Base-by-base conservation (phyloP, 352 stramenopile species). In the Pythium aquatile region DNA sequence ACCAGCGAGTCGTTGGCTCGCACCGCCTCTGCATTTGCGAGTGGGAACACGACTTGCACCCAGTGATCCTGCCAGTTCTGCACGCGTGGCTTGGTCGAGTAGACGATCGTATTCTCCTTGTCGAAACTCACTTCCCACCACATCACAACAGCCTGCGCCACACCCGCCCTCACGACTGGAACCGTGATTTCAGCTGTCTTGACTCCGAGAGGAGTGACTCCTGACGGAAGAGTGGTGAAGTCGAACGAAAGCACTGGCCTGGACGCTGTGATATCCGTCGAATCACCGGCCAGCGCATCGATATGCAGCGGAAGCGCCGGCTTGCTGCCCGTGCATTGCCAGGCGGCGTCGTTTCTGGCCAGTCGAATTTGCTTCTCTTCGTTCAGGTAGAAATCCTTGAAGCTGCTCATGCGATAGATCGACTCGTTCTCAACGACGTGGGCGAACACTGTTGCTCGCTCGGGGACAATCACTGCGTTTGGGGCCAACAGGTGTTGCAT, bases 1-100 rank as follows among this genome's bases (percentile, higher is more conserved):
- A 78, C 35, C 1, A 94, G 28, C 14, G 47, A 17, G 20, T 83
- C 77, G 14, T 47, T 46, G 10, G 17, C 20, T 9, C 35, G 6
- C 14, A 81, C 70, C 0, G 66, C 49, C 8, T 76, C 65, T 2
- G 74, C 58, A 3, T 73, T 65, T 1, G 82, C 61, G 1, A 92
- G 71, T 2, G 85, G 85, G 59, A 82, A 92, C 0, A 91, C 81
- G 20, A 94, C 85, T 44, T 88, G 81, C 9, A 92, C 83, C 85
- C 83, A 94, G 68, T 94, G 83, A 54, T 94, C 85, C 44, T 94
- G 85, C 85, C 85, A 94, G 58, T 90, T 91, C 63, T 92, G 81
- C 53, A 59, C 78, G 5, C 63, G 76, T 5, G 79, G 78, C 61
- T 77, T 65, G 16, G 85, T 92, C 14, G 79, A 92, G 68, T 94